Evolutionary conservation across 345 rosid genomes (phyloP).

Genomic region (Gossypium australe): DNA sequence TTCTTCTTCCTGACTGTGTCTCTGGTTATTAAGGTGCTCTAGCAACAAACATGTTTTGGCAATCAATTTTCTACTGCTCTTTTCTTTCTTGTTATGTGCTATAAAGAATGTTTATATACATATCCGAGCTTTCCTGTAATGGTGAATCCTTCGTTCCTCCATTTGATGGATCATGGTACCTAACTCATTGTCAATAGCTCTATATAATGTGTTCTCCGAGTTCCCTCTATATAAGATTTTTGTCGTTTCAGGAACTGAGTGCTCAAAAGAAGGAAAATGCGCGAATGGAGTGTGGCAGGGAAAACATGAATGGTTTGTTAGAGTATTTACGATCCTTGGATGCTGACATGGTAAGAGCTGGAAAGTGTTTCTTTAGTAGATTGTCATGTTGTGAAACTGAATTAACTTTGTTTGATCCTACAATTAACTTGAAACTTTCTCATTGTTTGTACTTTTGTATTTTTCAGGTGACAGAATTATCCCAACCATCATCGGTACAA

Average conservation of each 20-base stretch:
- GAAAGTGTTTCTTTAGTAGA: background rate
- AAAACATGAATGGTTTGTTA: conserved; percentile 62
- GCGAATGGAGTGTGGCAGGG: conserved; percentile 45
- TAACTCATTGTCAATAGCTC: background rate
- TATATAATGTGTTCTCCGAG: background rate
- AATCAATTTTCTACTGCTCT: background rate
- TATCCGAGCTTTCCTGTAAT: background rate
- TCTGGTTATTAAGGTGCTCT: background rate
- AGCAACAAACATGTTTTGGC: background rate
- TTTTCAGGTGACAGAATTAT: conserved; percentile 66
- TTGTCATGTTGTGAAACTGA: background rate
- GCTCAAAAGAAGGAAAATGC: conserved; percentile 47
- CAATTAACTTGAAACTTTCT: background rate
- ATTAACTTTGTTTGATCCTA: conserved; percentile 5
- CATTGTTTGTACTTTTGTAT: background rate
- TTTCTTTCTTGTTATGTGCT: background rate
- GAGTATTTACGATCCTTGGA: conserved; percentile 85
- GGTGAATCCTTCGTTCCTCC: background rate
- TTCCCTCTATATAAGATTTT: background rate
- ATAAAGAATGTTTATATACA: background rate
- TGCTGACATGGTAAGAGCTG: conserved; percentile 52
- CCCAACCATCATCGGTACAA: conserved; percentile 75
- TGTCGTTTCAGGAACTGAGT: conserved; percentile 55
- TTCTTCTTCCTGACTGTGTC: background rate
- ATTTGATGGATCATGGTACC: background rate